Evolutionary conservation across 352 stramenopile species (phyloP), one percentile per base, ranked within the genome.

Genomic region (Aphanomyces stellatus): DNA sequence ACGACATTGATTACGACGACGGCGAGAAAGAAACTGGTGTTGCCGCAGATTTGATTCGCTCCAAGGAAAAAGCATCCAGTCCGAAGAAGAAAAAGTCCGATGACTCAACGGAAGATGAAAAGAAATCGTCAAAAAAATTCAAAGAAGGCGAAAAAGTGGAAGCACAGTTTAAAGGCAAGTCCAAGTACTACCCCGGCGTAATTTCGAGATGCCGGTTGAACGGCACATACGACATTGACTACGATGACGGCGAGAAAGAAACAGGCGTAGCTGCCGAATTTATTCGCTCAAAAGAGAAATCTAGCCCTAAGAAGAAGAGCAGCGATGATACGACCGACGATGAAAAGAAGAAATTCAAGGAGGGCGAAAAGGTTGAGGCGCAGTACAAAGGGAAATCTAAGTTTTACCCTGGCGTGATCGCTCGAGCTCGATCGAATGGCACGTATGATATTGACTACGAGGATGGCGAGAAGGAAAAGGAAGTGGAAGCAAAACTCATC

Each of bases 191-290:
- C 19, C 76, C 76, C 17, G 88, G 90, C 1, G 78, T 71, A 7
- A 90, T 97, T 30, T 71, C 73, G 7, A 64, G 74, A 7, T 78
- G 77, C 2, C 72, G 81, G 35, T 57, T 75, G 40, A 81, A 93
- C 62, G 82, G 82, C 0, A 90, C 79, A 0, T 93, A 84, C 48
- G 76, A 88, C 51, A 76, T 80, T 51, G 71, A 82, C 42, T 93
- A 91, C 64, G 79, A 93, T 34, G 85, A 96, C 51, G 84, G 85
- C n/a, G 82, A 90, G 48, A 75, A 75, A 37, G 81, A 88, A 40
- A 82, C 65, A 24, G 61, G 76, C 71, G 75, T 88, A 0, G 34
- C 71, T 10, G 61, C 28, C 33, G 70, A 76, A 8, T 70, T 71
- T 0, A 88, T 88, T 71, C 72, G 68, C 22, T 65, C 68, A 46